Evolutionary conservation across 2,329 filamentous ascomycete species (phyloP).

Genomic region (Stagonosporopsis vannaccii): DNA sequence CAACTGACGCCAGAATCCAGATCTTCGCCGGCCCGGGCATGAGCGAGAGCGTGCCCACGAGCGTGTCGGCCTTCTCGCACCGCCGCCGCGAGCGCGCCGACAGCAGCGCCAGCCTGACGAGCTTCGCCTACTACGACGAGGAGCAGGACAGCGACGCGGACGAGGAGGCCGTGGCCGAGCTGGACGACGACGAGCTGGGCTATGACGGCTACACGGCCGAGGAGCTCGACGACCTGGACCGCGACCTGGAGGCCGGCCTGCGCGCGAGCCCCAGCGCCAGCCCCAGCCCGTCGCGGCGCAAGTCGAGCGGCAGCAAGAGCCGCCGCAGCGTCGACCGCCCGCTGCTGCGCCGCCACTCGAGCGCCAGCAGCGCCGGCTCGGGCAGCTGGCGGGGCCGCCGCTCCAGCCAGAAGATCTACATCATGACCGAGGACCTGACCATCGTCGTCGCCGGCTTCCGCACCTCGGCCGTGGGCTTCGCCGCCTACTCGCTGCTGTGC

Average conservation of each 20-base stretch:
- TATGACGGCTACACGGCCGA: constrained; percentile 51
- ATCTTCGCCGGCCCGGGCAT: constrained; percentile 85
- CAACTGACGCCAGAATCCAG: constrained; percentile 53
- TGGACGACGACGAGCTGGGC: constrained; percentile 39
- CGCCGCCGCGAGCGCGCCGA: constrained; percentile 76
- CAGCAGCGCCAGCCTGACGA: constrained; percentile 73
- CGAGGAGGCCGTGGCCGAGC: constrained; percentile 42
- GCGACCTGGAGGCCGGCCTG: constrained; percentile 54
- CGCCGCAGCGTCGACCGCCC: constrained; percentile 63
- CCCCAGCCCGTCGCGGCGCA: constrained; percentile 57
- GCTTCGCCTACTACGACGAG: constrained; percentile 81
- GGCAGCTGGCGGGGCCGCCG: constrained; percentile 65
- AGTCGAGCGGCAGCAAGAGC: constrained; percentile 68
- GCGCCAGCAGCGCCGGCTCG: constrained; percentile 72
- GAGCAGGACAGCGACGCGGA: constrained; percentile 64
- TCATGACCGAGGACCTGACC: constrained; percentile 90
- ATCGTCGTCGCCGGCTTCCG: constrained; percentile 92
- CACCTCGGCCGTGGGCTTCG: constrained; percentile 74
- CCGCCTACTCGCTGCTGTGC: constrained; percentile 74
- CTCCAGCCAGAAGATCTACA: constrained; percentile 88
- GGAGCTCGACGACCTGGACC: constrained; percentile 50
- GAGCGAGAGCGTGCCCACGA: constrained; percentile 94
- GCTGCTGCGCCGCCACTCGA: constrained; percentile 75
- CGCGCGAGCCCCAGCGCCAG: constrained; percentile 27
- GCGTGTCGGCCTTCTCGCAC: constrained; percentile 89